Evolutionary conservation across 2,329 filamentous ascomycete species (phyloP), one percentile per base, ranked within the genome.

Genomic region (Fusarium compactum): DNA sequence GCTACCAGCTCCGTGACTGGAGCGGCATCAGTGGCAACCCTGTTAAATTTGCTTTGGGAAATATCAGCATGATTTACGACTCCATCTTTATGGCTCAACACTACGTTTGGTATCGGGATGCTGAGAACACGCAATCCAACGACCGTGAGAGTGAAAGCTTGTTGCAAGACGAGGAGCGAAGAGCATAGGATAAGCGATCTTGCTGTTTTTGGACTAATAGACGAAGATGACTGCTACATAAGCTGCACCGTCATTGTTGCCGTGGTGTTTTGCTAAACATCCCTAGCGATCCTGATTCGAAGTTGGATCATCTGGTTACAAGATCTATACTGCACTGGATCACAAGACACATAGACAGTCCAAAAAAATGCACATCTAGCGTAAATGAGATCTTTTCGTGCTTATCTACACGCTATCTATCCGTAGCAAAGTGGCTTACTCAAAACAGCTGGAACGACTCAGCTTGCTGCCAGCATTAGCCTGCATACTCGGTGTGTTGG

Each of bases 1-100:
- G 93, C 64, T 93, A 91, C 62, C 82, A 97, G 40, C 90, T 96
- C 79, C 87, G 86, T 58, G 94, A 97, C 82, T 98, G 95, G 95
- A 92, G 91, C 50, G 96, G 95, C 24, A 85, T 98, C 62, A 94
- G 91, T 0, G 95, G 95, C 2, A 98, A 98, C 79, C 93, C 94
- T 1, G 91, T 96, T 73, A 99, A 98, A 82, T 89, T 98, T 62
- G 89, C 90, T 5, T 85, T 98, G 44, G 92, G 93, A 16, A 95
- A 97, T 76, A 89, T 97, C 47, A 94, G 91, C 62, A 91, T 98
- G 74, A 79, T 93, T 4, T 98, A 97, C 78, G 95, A 98, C 78
- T 69, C 92, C 32, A 84, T 97, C 51, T 98, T 98, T 78, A 91
- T 98, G 54, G 76, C 87, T 7, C 96, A 99, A 82, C 96, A 98